A percentile compares a stretch with the other conserved stretches of the same genome.
These are phyloP conservation scores for Xylariaceae sp. DNA, from an alignment of 2,329 filamentous ascomycete species.

Conservation along the genomic window DNA sequence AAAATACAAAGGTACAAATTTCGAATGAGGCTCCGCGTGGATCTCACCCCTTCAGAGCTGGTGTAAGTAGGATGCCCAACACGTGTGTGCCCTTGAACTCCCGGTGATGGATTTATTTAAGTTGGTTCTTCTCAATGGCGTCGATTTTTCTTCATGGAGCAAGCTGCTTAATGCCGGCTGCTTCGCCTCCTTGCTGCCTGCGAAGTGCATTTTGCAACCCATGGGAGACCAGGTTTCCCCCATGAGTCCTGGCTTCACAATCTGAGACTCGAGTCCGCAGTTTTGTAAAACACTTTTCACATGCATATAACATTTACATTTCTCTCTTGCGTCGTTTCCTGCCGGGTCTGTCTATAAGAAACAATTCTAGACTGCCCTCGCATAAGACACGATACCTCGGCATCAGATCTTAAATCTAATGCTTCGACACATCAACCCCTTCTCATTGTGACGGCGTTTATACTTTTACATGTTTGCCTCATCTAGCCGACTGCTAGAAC, in stretches of 20 bases:
- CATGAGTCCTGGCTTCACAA: conserved; percentile 17
- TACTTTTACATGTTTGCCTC: background rate
- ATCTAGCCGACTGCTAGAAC: background rate
- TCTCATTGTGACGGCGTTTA: conserved; percentile 1
- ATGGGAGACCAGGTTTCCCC: conserved; percentile 14
- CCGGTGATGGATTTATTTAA: conserved; percentile 21
- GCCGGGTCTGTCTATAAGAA: conserved; percentile 7
- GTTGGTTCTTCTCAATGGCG: conserved; percentile 21
- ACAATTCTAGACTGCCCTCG: conserved; percentile 6
- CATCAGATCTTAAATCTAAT: conserved; percentile 5
- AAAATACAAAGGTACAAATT: conserved; percentile 2
- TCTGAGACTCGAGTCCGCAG: conserved; percentile 8
- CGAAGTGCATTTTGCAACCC: conserved; percentile 12
- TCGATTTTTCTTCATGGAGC: conserved; percentile 17
- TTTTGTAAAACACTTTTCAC: conserved; percentile 8
- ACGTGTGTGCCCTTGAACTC: conserved; percentile 12
- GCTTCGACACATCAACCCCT: conserved; percentile 2
- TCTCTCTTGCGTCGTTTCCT: conserved; percentile 10
- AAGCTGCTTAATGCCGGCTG: conserved; percentile 21
- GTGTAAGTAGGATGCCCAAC: conserved; percentile 19
- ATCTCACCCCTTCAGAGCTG: conserved; percentile 7
- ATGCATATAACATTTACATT: conserved; percentile 9
- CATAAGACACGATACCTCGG: conserved; percentile 7
- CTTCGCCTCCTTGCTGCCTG: conserved; percentile 27
- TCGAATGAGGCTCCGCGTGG: conserved; percentile 25